phyloP scores from a whole-genome alignment of 257 asterid species.

The Nicotiana otophora region DNA sequence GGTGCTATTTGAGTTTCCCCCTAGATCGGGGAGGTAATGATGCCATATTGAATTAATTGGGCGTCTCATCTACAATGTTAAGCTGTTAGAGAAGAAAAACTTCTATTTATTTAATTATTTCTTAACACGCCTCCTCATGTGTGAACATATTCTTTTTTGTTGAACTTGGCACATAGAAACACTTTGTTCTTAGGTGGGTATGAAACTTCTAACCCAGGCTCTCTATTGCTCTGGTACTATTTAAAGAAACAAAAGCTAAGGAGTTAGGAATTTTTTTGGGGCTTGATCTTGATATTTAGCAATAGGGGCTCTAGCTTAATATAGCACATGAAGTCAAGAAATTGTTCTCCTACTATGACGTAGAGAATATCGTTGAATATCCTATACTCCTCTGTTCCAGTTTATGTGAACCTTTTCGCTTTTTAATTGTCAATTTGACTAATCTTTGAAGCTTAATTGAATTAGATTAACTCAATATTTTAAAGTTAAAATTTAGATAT shows the following conservation, averaged over 20 bases:
- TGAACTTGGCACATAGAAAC: background rate
- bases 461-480: too few species aligned
- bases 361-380: background rate
- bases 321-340: background rate
- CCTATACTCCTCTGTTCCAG: background rate
- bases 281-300: background rate
- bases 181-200: background rate
- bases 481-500: too few species aligned
- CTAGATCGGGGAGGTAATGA: background rate
- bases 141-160: too few species aligned
- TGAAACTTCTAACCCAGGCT: background rate
- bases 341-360: background rate
- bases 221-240: background rate
- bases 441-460: too few species aligned
- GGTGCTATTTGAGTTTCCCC: background rate
- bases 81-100: background rate
- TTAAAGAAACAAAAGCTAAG: background rate
- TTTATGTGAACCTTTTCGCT: too few species aligned
- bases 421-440: too few species aligned
- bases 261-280: background rate
- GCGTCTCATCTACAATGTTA: background rate
- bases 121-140: background rate
- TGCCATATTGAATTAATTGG: background rate
- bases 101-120: too few species aligned
- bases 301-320: background rate